Percentiles rank a stretch among this genome's conserved stretches.
These are phyloP conservation scores for Leersia perrieri DNA, from an alignment of 176 grass and related monocot species.

Conservation along the genomic window DNA sequence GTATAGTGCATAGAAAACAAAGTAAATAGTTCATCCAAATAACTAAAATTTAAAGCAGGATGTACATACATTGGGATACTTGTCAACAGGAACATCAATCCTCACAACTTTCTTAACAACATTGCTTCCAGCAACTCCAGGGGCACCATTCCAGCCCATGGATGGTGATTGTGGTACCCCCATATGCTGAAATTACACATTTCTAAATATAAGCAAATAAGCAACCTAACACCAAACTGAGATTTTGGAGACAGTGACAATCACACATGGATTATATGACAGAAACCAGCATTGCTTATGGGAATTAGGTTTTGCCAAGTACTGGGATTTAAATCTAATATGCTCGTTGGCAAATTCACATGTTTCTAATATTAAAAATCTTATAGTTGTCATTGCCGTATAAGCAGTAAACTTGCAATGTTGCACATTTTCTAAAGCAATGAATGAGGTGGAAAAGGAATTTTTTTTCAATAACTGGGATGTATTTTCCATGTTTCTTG, in stretches of 20 bases:
- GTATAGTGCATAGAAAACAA: conserved; percentile 6
- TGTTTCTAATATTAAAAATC: not conserved
- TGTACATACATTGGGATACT: conserved; percentile 76
- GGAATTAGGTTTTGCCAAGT: not conserved
- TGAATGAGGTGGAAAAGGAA: not conserved
- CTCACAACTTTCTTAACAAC: conserved; percentile 73
- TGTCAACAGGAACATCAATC: conserved; percentile 80
- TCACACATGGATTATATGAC: not conserved
- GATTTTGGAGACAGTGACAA: not conserved
- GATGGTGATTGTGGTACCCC: conserved; percentile 44
- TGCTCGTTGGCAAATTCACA: not conserved
- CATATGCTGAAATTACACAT: conserved; percentile 56
- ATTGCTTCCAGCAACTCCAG: conserved; percentile 43
- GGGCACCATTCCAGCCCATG: conserved; percentile 55
- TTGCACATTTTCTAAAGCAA: not conserved
- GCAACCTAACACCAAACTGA: not conserved
- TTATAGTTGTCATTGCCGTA: not conserved
- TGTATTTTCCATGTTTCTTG: not conserved
- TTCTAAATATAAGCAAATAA: conserved; percentile 20
- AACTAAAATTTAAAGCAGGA: not conserved
- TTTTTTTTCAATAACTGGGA: not conserved
- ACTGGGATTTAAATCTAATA: conserved; percentile 11
- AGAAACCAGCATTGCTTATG: not conserved
- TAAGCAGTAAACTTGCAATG: not conserved
- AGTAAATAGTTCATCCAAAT: conserved; percentile 8